A percentile compares a stretch with the other conserved stretches of the same genome.
Evolutionary conservation across 352 stramenopile species (phyloP).

Genomic region (Elongisporangium prolatum): DNA sequence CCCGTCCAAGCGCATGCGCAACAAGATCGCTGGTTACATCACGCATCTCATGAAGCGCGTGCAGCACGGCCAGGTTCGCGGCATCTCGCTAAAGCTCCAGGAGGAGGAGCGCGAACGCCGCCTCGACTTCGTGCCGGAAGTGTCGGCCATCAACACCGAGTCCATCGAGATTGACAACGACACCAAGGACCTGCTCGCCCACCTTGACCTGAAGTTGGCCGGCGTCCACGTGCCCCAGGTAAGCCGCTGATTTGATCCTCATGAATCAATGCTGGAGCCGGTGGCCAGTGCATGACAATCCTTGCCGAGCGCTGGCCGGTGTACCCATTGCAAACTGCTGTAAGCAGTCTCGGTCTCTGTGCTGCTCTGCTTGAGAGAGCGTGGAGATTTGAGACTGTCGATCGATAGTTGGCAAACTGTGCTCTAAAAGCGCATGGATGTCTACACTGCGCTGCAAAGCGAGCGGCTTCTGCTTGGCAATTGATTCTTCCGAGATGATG

Average conservation of each 20-base stretch:
- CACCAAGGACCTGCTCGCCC: slow-evolving; percentile 97
- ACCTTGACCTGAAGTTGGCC: slow-evolving; percentile 92
- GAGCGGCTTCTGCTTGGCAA: neutral
- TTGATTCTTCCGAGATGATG: neutral
- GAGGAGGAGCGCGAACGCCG: slow-evolving; percentile 99
- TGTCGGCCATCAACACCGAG: slow-evolving; percentile 92
- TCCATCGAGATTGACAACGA: slow-evolving; percentile 98
- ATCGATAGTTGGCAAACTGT: neutral
- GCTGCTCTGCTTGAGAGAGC: neutral
- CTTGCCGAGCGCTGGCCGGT: slow-evolving; percentile 19
- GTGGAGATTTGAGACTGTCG: neutral
- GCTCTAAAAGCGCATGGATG: neutral
- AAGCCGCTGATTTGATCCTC: slow-evolving; percentile 21
- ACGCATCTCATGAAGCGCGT: slow-evolving; percentile 99
- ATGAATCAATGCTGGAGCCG: slow-evolving; percentile 76
- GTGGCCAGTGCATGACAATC: slow-evolving; percentile 32
- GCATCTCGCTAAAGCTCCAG: slow-evolving; percentile 99
- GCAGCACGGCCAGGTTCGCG: slow-evolving; percentile 97
- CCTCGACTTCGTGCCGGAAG: slow-evolving; percentile 99
- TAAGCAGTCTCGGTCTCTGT: slow-evolving; percentile 1
- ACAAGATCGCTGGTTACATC: slow-evolving; percentile 99
- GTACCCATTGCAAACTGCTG: slow-evolving; percentile 53
- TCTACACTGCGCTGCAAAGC: neutral
- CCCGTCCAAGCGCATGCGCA: slow-evolving; percentile 99
- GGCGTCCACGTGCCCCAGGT: slow-evolving; percentile 88